A percentile compares a stretch with the other conserved stretches of the same genome.
Conservation (phyloP, 2,329 filamentous ascomycete genomes). For the Tolypocladium ovalisporum region DNA sequence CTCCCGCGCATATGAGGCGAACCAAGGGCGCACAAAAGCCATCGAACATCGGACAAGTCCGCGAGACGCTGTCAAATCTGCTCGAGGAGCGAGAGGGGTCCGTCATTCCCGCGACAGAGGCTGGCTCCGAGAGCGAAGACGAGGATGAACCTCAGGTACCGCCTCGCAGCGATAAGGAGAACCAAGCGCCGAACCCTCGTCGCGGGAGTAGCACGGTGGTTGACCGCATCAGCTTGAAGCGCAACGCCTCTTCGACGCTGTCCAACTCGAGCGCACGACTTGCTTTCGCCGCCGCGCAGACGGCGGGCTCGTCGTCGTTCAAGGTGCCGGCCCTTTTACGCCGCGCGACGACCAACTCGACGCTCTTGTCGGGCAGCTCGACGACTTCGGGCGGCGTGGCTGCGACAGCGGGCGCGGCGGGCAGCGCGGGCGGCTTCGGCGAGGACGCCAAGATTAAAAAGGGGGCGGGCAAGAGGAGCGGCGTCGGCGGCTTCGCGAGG, state of each 20-base stretch:
- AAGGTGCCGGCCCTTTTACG: slow-evolving; percentile 62
- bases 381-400: slow-evolving; percentile 8
- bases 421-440: slow-evolving; percentile 25
- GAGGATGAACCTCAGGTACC: slow-evolving; percentile 16
- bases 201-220: slow-evolving; percentile 40
- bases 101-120: slow-evolving; percentile 33
- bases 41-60: slow-evolving; percentile 66
- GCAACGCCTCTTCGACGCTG: slow-evolving; percentile 31
- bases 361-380: slow-evolving; percentile 27
- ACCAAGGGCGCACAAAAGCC: slow-evolving; percentile 56
- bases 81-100: slow-evolving; percentile 56
- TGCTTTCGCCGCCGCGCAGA: slow-evolving; percentile 42
- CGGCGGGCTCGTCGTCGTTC: slow-evolving; percentile 37
- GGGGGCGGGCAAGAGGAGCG: slow-evolving; percentile 48
- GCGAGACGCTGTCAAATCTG: slow-evolving; percentile 72
- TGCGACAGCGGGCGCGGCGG: neutral
- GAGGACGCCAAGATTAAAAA: slow-evolving; percentile 48
- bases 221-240: slow-evolving; percentile 64
- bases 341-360: slow-evolving; percentile 58
- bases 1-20: slow-evolving; percentile 50
- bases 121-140: slow-evolving; percentile 28
- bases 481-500: slow-evolving; percentile 48
- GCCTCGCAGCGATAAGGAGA: slow-evolving; percentile 37
- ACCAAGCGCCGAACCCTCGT: slow-evolving; percentile 25
- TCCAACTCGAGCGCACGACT: slow-evolving; percentile 28